Evolutionary conservation across 371 early-diverging fungal species (phyloP), one percentile per base, ranked within the genome.

Genomic region (Dichotomocladium elegans): DNA sequence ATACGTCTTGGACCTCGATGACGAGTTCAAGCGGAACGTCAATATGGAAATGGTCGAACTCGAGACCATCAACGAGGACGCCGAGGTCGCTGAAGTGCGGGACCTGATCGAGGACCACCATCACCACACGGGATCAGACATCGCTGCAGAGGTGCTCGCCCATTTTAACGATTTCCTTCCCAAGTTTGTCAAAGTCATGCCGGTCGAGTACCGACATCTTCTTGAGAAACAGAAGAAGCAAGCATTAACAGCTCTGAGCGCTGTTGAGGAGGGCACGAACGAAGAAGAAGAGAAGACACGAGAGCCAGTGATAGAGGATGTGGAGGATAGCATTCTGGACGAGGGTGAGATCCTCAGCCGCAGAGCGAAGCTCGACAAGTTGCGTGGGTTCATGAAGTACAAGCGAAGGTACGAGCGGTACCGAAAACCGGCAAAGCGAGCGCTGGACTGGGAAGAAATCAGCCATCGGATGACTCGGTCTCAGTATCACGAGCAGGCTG

Each of bases 341-440:
- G 87, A 89, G 44, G 77, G 80, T 28, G 77, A 79, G 49, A 82
- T 81, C 51, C 71, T 81, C 55, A 81, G 81, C 57, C 83, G 89
- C 29, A 70, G 76, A 46, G 77, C 80, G 41, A 80, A 74, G 55
- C 72, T 89, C 22, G 89, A 91, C 63, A 91, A 90, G 77, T 72
- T 95, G 54, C 83, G 84, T 35, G 96, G 96, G 12, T 98, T 98
- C 69, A 90, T 90, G 78, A 90, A 91, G 78, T 95, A 96, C 75
- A 83, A 86, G 81, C 80, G 96, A 19, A 81, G 88, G 53, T 83
- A 76, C 30, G 98, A 98, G 64, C 62, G 68, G 19, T 95, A 98
- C 80, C 89, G 96, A 59, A 85, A 88, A 62, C 79, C 92, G 35
- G 70, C 70, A 53, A 83, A 84, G 73, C 91, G 98, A 48, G 68